Evolutionary conservation across 257 asterid genomes (phyloP), one percentile per base, ranked within the genome.

Genomic region (Gentiana straminea): DNA sequence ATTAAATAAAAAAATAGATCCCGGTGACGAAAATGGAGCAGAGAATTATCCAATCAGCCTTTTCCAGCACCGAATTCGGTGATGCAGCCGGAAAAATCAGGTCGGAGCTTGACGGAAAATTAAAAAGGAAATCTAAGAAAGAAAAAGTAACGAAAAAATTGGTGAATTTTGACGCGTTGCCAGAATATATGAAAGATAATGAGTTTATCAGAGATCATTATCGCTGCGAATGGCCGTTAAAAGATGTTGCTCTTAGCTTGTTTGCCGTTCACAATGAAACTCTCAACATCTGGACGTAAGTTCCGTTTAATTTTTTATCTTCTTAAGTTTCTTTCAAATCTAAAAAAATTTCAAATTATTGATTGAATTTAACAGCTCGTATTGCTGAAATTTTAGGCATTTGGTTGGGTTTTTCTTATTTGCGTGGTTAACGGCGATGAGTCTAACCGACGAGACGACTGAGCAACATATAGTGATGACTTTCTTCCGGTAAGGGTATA

Each of bases 271-370:
- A 90, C 74, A 90, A 90, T 43, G 98, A 90, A 60, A 90, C 96
- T 35, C 76, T 90, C 64, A 90, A 90, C 67, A 75, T 90, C 33
- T 90, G 98, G 98, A 86, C 98, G 96, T 90, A 49, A 74, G 91
- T 70, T 33, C 9, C 11, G 48, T 1, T 1, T 24, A 4, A 3
- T 55, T 6, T 34, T 4, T 13, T 55, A 0, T 36, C 4, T 51
- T 10, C n/a, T 53, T 49, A 13, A 5, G 13, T n/a, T 24, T 55
- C 38, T 9, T 12, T 55, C 0, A 12, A 11, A 7, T 34, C 41
- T 55, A 44, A 46, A 44, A 46, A 32, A 49, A 46, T 34, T 13
- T 63, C 15, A 4, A 35, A 35, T 37, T 13, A 3, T 12, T 51
- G 7, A 37, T 15, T 41, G 46, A 41, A 41, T 41, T 41, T 41